Base-by-base conservation (phyloP, 352 stramenopile species). In the Paralagenidium karlingii region DNA sequence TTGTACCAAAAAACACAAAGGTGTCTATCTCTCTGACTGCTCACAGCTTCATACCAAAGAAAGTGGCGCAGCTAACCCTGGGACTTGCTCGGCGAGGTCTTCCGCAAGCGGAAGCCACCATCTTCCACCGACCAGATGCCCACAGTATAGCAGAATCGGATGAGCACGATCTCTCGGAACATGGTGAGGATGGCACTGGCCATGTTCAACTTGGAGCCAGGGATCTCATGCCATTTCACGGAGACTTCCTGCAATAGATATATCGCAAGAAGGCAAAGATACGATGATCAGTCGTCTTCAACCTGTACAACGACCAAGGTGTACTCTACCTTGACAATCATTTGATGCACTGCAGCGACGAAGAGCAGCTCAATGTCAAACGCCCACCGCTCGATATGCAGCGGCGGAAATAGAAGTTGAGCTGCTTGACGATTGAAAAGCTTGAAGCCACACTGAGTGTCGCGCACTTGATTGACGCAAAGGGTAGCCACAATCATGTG, bases 401-500 rank as follows among this genome's bases (percentile, higher is more conserved):
- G 68, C n/a, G 81, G 75, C 30, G 73, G 49, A 55, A 96, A 97
- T 10, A 96, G 45, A 13, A 87, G 49, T 8, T 63, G 64, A 8
- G 82, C 84, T 3, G 83, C 77, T 27, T 60, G 61, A 33, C 85
- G 75, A 38, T 94, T 82, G 45, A 97, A 95, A 12, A 97, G 68
- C 54, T 97, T 97, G 55, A 97, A 97, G 15, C 89, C 89, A 49
- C 89, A 97, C 58, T 96, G 87, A 16, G 89, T 97, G 49, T 97
- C 89, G 30, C 81, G 73, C 34, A 97, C 76, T 48, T 68, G 74
- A 40, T 79, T 60, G 2, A 90, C 73, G 40, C 73, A 90, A 27
- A 97, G 55, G 28, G 87, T 77, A 24, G 73, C 67, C 24, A 97
- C 85, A 40, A 94, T 79, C 46, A 91, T 54, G 50, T 96, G 87